A percentile compares a stretch with the other conserved stretches of the same genome.
These are phyloP conservation scores for Trichophyton equinum DNA, from an alignment of 2,329 filamentous ascomycete genomes.

Conservation along the genomic window DNA sequence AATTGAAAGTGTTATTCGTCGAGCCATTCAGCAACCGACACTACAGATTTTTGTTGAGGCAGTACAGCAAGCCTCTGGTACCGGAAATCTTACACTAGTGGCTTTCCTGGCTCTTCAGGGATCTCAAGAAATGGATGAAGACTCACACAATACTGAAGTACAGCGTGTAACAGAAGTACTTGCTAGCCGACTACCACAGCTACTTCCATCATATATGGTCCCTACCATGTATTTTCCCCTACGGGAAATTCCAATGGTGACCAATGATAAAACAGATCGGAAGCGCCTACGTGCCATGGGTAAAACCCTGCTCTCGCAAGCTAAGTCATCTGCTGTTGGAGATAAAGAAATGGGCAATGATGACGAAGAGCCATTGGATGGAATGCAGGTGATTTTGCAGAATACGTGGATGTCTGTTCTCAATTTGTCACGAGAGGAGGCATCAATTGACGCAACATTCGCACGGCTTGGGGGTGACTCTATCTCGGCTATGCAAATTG, in stretches of 20 bases:
- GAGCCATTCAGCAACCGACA: background rate
- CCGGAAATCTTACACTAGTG: slow-evolving; percentile 23
- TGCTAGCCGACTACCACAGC: background rate
- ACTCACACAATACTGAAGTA: background rate
- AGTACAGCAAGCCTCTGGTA: background rate
- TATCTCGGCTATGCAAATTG: slow-evolving; percentile 47
- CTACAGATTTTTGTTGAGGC: background rate
- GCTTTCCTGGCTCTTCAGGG: slow-evolving; percentile 23
- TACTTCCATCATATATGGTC: slow-evolving; percentile 7
- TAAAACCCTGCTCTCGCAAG: background rate
- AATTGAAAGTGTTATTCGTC: slow-evolving; percentile 49
- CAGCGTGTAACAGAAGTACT: background rate
- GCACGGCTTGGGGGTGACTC: slow-evolving; percentile 47
- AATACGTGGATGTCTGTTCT: slow-evolving; percentile 7
- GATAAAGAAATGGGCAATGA: background rate
- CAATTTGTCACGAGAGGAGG: slow-evolving; percentile 1
- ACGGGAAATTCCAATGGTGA: slow-evolving; percentile 1
- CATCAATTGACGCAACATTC: slow-evolving; percentile 24
- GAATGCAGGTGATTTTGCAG: slow-evolving; percentile 2
- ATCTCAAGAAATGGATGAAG: background rate
- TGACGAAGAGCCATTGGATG: background rate
- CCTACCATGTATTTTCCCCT: background rate
- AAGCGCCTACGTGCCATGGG: background rate
- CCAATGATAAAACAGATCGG: slow-evolving; percentile 7
- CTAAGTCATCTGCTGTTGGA: background rate